Conservation (phyloP, 2,329 filamentous ascomycete species). For the Chaetomiaceae sp. region DNA sequence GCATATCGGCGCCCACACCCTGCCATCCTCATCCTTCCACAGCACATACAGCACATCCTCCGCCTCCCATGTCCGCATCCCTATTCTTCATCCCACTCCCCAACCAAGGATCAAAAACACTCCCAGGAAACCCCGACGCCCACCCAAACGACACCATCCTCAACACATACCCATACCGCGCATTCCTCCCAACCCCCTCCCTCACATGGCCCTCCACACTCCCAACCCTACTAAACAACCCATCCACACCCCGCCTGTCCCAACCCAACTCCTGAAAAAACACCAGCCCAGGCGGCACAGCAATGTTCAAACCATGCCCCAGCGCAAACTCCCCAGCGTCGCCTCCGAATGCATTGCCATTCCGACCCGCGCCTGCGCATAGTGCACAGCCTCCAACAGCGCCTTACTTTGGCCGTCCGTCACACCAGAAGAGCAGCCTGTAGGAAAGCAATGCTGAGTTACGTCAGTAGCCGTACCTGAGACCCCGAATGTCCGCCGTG, state of each 20-base stretch:
- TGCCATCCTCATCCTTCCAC: slow-evolving; percentile 2
- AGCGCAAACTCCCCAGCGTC: slow-evolving; percentile 6
- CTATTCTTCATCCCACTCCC: too few relatives aligned
- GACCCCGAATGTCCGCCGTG: background rate
- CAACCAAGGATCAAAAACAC: slow-evolving; percentile 7
- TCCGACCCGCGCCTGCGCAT: slow-evolving; percentile 1
- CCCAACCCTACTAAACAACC: slow-evolving; percentile 2
- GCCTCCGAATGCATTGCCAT: slow-evolving; percentile 7
- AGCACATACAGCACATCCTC: slow-evolving; percentile 3
- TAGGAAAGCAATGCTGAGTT: background rate
- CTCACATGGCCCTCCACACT: too few relatives aligned
- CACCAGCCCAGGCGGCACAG: background rate
- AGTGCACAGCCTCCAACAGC: slow-evolving; percentile 1
- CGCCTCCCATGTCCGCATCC: too few relatives aligned
- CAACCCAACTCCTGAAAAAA: slow-evolving; percentile 6
- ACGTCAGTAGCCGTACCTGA: background rate
- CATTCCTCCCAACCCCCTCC: background rate
- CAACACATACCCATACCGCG: slow-evolving; percentile 5
- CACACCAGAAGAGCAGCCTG: background rate
- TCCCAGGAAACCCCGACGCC: slow-evolving; percentile 1
- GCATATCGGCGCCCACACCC: slow-evolving; percentile 7
- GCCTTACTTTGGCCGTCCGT: background rate
- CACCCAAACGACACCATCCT: slow-evolving; percentile 3
- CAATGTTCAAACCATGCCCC: slow-evolving; percentile 8
- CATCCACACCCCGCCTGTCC: background rate